phyloP scores from a whole-genome alignment of 2,329 filamentous ascomycete species.

The Blastomyces emzantsi region DNA sequence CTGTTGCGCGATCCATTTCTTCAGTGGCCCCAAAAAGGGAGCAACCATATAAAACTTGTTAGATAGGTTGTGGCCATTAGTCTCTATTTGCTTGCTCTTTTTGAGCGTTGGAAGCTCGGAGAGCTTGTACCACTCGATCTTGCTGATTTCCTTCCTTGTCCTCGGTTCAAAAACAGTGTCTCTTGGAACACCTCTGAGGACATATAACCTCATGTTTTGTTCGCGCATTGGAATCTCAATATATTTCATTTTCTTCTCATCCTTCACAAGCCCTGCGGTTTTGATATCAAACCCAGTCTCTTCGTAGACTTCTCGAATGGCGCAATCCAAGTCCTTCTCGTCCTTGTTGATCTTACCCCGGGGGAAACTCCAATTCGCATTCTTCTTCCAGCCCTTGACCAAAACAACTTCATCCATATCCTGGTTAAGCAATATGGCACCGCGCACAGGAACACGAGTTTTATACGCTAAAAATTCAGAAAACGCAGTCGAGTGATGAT shows the following conservation, averaged over 20 bases:
- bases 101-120: constrained; percentile 76
- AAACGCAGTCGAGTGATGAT: constrained; percentile 73
- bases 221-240: constrained; percentile 87
- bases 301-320: constrained; percentile 87
- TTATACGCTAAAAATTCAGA: constrained; percentile 93
- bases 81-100: constrained; percentile 48
- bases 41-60: constrained; percentile 99
- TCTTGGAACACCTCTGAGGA: constrained; percentile 81
- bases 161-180: constrained; percentile 80
- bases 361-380: constrained; percentile 92
- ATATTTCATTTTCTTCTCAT: constrained; percentile 63
- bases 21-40: constrained; percentile 75
- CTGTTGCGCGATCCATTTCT: constrained; percentile 84
- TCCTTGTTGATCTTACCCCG: constrained; percentile 98
- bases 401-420: constrained; percentile 90
- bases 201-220: constrained; percentile 85
- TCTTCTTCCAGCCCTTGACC: constrained; percentile 97
- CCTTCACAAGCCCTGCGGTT: constrained; percentile 64
- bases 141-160: constrained; percentile 95
- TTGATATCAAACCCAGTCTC: constrained; percentile 86
- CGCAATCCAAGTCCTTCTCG: constrained; percentile 87
- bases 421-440: constrained; percentile 85
- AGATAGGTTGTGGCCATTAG: constrained; percentile 25
- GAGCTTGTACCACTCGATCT: constrained; percentile 89
- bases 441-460: constrained; percentile 83